Conservation (phyloP, 2,329 filamentous ascomycete species). For the Ceratocystis huliohia region DNA sequence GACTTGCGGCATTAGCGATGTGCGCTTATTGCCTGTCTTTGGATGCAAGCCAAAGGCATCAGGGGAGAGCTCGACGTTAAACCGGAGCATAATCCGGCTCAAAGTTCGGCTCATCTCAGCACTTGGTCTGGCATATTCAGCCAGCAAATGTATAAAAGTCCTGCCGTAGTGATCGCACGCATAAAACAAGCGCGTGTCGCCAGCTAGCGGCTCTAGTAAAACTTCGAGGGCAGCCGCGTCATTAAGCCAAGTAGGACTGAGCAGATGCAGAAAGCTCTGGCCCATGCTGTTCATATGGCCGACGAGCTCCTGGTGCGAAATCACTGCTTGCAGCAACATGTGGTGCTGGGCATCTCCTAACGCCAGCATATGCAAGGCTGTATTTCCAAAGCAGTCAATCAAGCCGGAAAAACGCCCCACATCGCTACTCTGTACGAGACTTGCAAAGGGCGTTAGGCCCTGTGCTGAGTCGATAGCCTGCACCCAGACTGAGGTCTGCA, state of each 20-base stretch:
- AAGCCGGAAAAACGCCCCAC: conserved; percentile 13
- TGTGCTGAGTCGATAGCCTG: background rate
- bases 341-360: conserved; percentile 27
- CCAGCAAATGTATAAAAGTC: conserved; percentile 38
- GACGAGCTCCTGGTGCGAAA: background rate
- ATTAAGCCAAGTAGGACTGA: conserved; percentile 30
- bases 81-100: conserved; percentile 28
- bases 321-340: conserved; percentile 21
- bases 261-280: conserved; percentile 39
- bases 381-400: conserved; percentile 37
- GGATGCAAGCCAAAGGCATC: conserved; percentile 38
- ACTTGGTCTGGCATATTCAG: background rate
- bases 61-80: conserved; percentile 28
- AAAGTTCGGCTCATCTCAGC: conserved; percentile 10
- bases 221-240: conserved; percentile 21
- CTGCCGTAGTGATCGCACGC: conserved; percentile 39
- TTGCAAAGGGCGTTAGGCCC: background rate
- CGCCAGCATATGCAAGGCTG: conserved; percentile 36
- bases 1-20: background rate
- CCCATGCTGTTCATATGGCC: conserved; percentile 33
- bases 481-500: conserved; percentile 27
- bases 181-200: conserved; percentile 26
- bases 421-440: conserved; percentile 9
- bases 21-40: background rate
- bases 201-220: conserved; percentile 25